Base-by-base conservation (phyloP, 805 yeast species). In the Maudiozyma saulgeensis region DNA sequence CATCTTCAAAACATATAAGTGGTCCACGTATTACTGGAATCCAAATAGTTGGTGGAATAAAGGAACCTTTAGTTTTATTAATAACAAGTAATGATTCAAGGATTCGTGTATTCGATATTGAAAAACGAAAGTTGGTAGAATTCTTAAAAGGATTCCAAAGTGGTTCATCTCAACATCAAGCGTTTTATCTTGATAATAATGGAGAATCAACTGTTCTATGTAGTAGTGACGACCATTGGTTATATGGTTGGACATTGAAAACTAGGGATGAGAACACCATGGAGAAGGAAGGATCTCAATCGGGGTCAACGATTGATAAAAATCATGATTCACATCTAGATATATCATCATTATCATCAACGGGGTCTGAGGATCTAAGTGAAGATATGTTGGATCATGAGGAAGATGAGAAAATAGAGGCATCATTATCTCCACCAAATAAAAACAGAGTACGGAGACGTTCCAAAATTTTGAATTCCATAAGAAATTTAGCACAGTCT, bases 171-270 rank as follows among this genome's bases (percentile, higher is more conserved):
- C 88, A 87, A 41, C 84, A 86, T 46, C 72, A 73, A 12, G 96
- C 96, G 0, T 64, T 58, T 28, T 43, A 57, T 25, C 40, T 52
- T 1, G 42, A 44, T 9, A 18, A 48, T 37, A 43, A 48, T 12
- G 49, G 54, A 18, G 51, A 55, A 21, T 54, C 58, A 2, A 78
- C 77, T 58, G 75, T 89, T 6, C 74, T 89, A 8, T 74, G 85
- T 7, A 96, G 96, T 0, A 84, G 95, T 12, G 96, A 90, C 62
- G 93, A 90, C 67, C 87, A 86, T 56, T 81, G 89, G 81, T 78
- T 86, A 13, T 90, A 89, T 60, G 68, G 87, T 12, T 91, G 98
- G 98, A 75, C 76, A 49, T 64, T 75, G 21, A 68, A 64, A 41
- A 61, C 61, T 5, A 56, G 57, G 21, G 46, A 47, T 21, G 42